Base-by-base conservation (phyloP, 257 asterid species). In the Nemophila menziesii region DNA sequence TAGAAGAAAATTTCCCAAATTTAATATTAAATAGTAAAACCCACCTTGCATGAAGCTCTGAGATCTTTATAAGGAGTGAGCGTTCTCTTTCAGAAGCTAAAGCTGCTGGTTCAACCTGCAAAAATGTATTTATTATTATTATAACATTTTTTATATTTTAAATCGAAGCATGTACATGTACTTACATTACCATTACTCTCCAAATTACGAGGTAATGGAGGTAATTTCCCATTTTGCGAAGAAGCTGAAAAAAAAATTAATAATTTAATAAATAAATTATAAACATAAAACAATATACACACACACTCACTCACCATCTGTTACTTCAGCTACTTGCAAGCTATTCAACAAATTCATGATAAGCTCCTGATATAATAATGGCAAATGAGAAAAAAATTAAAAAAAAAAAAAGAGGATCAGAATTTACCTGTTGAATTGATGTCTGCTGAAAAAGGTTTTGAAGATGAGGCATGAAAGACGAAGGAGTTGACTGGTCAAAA, bases 391-490 rank as follows among this genome's bases (percentile, higher is more conserved):
- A 55, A 33, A 68, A 51, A 34, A 46, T 29, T 8, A 62, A 19
- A 49, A 16, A 16, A 19, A 43, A 29, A 12, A n/a, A 14, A 42
- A 48, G 9, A 63, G 10, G 50, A 20, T 9, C 14, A 27, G 26
- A 42, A 38, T 65, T 41, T 43, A 85, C 99, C 75, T 90, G 99
- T 62, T 90, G 99, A 55, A 82, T 51, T 37, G 96, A 81, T 61
- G 94, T 85, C 69, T 90, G 99, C 48, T 85, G 93, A 64, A 79
- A 77, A 61, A 90, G 92, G 67, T 85, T 90, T 65, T 90, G 96
- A 57, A 90, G 94, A 67, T 81, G 92, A 57, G 96, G 96, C 93
- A 81, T 50, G 61, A 90, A 83, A 49, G 85, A 14, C 52, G 96
- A 79, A 27, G 92, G 85, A 51, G 84, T 83, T 46, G 66, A 61